phyloP scores from a whole-genome alignment of 1,284 basidiomycete species.

The Crepidotus sp. region DNA sequence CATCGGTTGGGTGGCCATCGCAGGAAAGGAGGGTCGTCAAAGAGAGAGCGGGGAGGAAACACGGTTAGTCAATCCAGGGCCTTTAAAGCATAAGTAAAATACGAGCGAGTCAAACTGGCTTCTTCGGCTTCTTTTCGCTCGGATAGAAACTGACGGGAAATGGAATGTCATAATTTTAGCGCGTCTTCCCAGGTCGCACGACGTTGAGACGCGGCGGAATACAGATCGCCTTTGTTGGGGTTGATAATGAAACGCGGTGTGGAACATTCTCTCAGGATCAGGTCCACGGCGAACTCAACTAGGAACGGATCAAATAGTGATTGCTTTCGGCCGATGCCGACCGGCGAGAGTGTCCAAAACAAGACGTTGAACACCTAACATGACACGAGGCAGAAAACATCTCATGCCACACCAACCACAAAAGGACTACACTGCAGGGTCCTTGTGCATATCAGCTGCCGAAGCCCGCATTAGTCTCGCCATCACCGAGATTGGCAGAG shows the following conservation, averaged over 20 bases:
- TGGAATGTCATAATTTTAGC: conserved; percentile 12
- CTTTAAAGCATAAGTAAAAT: conserved; percentile 41
- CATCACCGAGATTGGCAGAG: conserved; percentile 16
- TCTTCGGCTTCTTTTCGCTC: conserved; percentile 38
- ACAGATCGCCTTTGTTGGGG: conserved; percentile 1
- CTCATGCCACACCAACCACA: no score
- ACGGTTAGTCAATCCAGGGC: conserved; percentile 20
- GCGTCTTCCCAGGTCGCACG: conserved; percentile 5
- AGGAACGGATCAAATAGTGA: no score
- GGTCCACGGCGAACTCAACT: background rate
- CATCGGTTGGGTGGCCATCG: conserved; percentile 48
- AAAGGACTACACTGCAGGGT: conserved; percentile 18
- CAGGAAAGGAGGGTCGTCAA: conserved; percentile 22
- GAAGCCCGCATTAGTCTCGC: conserved; percentile 18
- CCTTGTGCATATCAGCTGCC: conserved; percentile 38
- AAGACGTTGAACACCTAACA: background rate
- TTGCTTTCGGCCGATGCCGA: no score
- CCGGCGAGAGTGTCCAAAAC: no score
- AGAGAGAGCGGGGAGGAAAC: conserved; percentile 20
- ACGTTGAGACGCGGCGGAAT: conserved; percentile 10
- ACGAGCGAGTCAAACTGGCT: conserved; percentile 31
- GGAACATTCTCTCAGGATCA: conserved; percentile 3
- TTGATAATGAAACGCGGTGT: conserved; percentile 6
- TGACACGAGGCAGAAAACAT: no score
- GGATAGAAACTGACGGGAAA: conserved; percentile 29